Conservation (phyloP, 345 rosid species). For the Hypericum androsaemum region DNA sequence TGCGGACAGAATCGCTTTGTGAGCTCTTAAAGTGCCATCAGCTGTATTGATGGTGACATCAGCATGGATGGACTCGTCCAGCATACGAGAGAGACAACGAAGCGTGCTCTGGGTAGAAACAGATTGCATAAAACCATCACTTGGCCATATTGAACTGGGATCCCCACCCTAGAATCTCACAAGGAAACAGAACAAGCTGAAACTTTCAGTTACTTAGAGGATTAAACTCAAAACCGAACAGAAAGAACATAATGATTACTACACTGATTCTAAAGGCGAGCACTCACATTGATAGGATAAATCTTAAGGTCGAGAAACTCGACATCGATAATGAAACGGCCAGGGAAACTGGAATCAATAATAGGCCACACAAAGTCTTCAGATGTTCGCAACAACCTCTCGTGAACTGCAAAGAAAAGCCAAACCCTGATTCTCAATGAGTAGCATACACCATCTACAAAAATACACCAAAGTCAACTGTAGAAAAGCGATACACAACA, state of each 20-base stretch:
- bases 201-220: not conserved
- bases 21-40: slow-evolving; percentile 69
- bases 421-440: slow-evolving; percentile 1
- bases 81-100: slow-evolving; percentile 74
- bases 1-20: slow-evolving; percentile 74
- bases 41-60: slow-evolving; percentile 71
- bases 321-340: slow-evolving; percentile 73
- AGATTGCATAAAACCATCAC: slow-evolving; percentile 52
- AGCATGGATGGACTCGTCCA: slow-evolving; percentile 59
- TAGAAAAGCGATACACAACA: too few relatives aligned
- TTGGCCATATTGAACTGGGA: slow-evolving; percentile 62
- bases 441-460: not conserved
- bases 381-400: slow-evolving; percentile 51
- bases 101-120: slow-evolving; percentile 54
- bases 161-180: slow-evolving; percentile 47
- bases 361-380: slow-evolving; percentile 84
- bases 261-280: slow-evolving; percentile 11
- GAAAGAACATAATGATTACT: too few relatives aligned
- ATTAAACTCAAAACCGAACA: too few relatives aligned
- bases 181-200: not conserved
- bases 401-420: slow-evolving; percentile 45
- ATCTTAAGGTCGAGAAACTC: slow-evolving; percentile 85
- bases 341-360: slow-evolving; percentile 54
- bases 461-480: too few relatives aligned
- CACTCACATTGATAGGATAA: slow-evolving; percentile 54